phyloP scores from a whole-genome alignment of 192 early-diverging fungal species.

The Borealophlyctis nickersoniae region DNA sequence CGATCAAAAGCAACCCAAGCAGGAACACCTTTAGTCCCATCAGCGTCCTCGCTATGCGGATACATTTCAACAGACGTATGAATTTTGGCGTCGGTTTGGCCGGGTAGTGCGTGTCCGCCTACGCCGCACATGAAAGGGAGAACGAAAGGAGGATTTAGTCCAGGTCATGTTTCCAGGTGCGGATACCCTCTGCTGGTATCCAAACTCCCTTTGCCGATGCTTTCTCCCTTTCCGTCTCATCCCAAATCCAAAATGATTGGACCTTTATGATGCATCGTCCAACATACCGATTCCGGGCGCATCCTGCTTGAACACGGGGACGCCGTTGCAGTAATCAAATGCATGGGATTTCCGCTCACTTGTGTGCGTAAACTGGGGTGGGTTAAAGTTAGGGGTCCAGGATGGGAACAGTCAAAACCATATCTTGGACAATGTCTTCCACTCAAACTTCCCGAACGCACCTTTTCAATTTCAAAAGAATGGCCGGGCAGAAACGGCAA shows the following conservation, averaged over 20 bases:
- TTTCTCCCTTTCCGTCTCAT: no score
- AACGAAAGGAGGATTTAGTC: no score
- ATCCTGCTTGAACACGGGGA: constrained; percentile 45
- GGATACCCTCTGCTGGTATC: no score
- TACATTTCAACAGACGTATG: constrained; percentile 54
- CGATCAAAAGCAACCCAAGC: constrained; percentile 63
- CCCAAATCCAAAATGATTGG: constrained; percentile 10
- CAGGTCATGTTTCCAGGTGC: no score
- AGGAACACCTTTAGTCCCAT: constrained; percentile 36
- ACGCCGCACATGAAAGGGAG: no score
- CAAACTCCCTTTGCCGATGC: no score
- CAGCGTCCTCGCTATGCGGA: constrained; percentile 34
- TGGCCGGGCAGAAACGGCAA: constrained; percentile 53
- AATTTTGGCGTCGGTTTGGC: constrained; percentile 43
- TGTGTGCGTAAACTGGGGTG: background rate
- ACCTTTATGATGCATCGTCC: background rate
- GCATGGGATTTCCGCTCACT: constrained; percentile 59
- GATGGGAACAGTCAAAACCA: no score
- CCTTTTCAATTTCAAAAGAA: constrained; percentile 42
- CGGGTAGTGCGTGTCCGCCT: constrained; percentile 47
- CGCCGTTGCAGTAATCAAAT: constrained; percentile 56
- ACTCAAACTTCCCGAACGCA: background rate
- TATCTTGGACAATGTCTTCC: background rate
- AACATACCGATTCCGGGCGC: constrained; percentile 51
- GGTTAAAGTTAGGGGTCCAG: background rate